Conservation (phyloP, 2,329 filamentous ascomycete species). For the Fusarium sp. region DNA sequence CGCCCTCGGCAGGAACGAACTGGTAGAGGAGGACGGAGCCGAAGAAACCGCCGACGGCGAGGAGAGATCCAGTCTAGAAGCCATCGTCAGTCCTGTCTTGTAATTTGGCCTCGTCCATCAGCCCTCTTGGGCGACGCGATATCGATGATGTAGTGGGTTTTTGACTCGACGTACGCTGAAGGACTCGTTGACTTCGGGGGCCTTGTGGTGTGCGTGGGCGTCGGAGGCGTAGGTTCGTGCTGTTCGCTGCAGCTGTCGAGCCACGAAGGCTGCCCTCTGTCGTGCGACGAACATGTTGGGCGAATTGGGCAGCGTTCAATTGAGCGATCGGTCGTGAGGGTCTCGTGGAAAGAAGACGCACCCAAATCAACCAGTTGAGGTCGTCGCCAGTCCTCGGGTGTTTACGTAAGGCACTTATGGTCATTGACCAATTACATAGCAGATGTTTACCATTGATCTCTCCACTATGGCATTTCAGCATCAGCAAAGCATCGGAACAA, state of each 20-base stretch:
- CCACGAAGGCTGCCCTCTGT: constrained; percentile 57
- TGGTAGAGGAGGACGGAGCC: constrained; percentile 60
- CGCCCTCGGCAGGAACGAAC: constrained; percentile 63
- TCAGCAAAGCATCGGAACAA: neutral
- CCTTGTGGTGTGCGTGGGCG: constrained; percentile 61
- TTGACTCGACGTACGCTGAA: constrained; percentile 66
- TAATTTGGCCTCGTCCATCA: constrained; percentile 10
- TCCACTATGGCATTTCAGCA: constrained; percentile 6
- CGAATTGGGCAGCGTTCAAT: constrained; percentile 51
- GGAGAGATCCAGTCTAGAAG: constrained; percentile 62
- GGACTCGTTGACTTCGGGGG: constrained; percentile 63
- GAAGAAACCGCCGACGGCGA: constrained; percentile 60
- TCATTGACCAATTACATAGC: constrained; percentile 40
- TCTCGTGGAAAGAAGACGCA: constrained; percentile 42
- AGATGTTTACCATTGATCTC: constrained; percentile 35
- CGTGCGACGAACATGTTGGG: constrained; percentile 58
- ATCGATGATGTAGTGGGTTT: constrained; percentile 30
- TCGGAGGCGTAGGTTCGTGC: constrained; percentile 67
- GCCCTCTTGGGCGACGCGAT: constrained; percentile 1
- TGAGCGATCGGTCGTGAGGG: constrained; percentile 47
- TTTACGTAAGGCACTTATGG: constrained; percentile 47
- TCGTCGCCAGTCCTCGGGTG: constrained; percentile 45
- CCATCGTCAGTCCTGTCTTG: constrained; percentile 19
- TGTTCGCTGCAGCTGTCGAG: constrained; percentile 54
- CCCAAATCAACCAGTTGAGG: constrained; percentile 45